phyloP scores from a whole-genome alignment of 2,329 filamentous ascomycete species.

The Beauveria sp. region DNA sequence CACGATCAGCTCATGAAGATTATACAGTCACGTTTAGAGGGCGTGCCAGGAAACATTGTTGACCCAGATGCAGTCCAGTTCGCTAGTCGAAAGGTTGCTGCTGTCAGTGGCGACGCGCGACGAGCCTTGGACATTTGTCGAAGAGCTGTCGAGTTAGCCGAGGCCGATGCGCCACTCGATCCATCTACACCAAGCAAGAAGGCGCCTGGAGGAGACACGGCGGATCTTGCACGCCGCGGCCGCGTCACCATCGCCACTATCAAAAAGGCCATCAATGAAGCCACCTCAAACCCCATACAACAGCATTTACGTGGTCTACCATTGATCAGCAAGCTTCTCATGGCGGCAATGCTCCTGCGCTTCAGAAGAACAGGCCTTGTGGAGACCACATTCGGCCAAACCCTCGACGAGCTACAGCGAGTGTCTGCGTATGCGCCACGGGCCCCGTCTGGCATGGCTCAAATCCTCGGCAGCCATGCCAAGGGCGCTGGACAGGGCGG shows the following conservation, averaged over 20 bases:
- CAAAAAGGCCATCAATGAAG: constrained; percentile 90
- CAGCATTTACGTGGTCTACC: constrained; percentile 80
- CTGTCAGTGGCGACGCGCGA: constrained; percentile 88
- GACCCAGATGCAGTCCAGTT: constrained; percentile 93
- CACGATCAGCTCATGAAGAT: constrained; percentile 97
- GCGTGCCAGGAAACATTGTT: constrained; percentile 82
- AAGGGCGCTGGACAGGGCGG: constrained; percentile 19
- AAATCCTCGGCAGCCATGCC: constrained; percentile 25
- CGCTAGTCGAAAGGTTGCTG: constrained; percentile 90
- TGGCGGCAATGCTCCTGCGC: constrained; percentile 72
- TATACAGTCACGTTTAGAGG: constrained; percentile 86
- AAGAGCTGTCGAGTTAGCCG: constrained; percentile 88
- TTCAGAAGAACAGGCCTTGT: constrained; percentile 75
- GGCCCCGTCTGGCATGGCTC: constrained; percentile 29
- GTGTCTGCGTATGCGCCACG: constrained; percentile 27
- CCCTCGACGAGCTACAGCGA: constrained; percentile 64
- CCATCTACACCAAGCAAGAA: constrained; percentile 56
- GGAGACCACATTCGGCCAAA: constrained; percentile 82
- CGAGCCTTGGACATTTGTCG: constrained; percentile 92
- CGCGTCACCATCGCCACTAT: constrained; percentile 88
- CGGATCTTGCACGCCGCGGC: constrained; percentile 22
- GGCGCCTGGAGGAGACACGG: constrained; percentile 19
- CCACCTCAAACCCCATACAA: constrained; percentile 85
- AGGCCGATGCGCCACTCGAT: constrained; percentile 53
- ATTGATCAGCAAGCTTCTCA: constrained; percentile 73